Base-by-base conservation (phyloP, 129 eudicot species). In the Dittrichia graveolens region DNA sequence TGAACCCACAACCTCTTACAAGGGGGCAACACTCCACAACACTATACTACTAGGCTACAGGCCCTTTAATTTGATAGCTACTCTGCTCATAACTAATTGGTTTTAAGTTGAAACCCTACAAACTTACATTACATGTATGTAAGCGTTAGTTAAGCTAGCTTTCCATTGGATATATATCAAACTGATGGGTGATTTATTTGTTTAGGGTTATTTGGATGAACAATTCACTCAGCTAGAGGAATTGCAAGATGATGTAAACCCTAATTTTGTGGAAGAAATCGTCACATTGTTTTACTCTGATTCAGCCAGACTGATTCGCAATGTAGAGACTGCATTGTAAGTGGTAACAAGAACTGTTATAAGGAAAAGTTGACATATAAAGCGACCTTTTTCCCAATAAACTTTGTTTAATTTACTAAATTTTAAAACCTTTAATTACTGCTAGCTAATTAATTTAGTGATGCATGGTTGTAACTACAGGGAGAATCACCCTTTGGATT, bases 231-330 rank as follows among this genome's bases (percentile, higher is more conserved):
- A 93, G 69, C 80, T 89, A 53, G 98, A 93, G 69, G 96, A 87
- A n/a, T 79, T 93, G 75, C 95, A 93, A 79, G 98, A 93, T 66
- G 95, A 93, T 4, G 84, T 80, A 16, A 93, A 82, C 83, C 98
- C 98, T 44, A 83, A 93, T 53, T 93, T 93, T 82, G 98, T 89
- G 45, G 89, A 89, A 69, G 98, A 93, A 71, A 81, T 93, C 11
- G 96, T 87, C 9, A 85, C 75, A 7, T 63, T 83, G 53, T 87
- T 81, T 61, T 93, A 85, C 76, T 65, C 73, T 2, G 95, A 93
- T 71, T 93, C 98, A 5, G 84, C 78, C 13, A 85, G 96, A 72
- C 53, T 87, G 13, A 80, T 89, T 54, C 83, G 77, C 34, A 89
- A 80, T 55, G 68, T 89, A 34, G 95, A 93, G 74, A 68, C 16